phyloP scores from a whole-genome alignment of 2,329 filamentous ascomycete species.

The Neofusicoccum kwambonambiense region DNA sequence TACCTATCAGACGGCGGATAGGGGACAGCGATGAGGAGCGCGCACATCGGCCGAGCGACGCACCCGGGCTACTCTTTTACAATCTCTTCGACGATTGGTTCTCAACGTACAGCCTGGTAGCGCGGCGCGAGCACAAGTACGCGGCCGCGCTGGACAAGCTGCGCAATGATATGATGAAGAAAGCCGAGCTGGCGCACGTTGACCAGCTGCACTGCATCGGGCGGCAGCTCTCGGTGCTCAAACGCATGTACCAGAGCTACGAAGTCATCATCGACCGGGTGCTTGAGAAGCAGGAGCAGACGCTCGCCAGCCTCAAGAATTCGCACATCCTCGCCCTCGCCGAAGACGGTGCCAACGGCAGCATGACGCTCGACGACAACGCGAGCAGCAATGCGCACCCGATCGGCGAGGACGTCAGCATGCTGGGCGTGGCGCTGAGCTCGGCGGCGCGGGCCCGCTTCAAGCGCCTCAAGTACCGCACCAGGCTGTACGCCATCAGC shows the following conservation, averaged over 20 bases:
- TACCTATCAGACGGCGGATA: slow-evolving; percentile 47
- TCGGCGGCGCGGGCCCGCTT: slow-evolving; percentile 58
- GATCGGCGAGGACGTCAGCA: slow-evolving; percentile 30
- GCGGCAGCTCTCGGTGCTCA: slow-evolving; percentile 59
- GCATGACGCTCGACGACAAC: slow-evolving; percentile 32
- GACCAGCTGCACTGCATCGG: slow-evolving; percentile 59
- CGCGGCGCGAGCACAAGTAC: slow-evolving; percentile 47
- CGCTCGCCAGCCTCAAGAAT: slow-evolving; percentile 45
- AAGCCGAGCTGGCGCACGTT: slow-evolving; percentile 46
- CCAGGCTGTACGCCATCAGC: slow-evolving; percentile 60
- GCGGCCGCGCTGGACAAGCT: slow-evolving; percentile 50
- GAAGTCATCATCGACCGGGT: slow-evolving; percentile 60
- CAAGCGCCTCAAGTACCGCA: slow-evolving; percentile 57
- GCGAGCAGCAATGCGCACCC: slow-evolving; percentile 23
- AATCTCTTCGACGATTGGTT: slow-evolving; percentile 67
- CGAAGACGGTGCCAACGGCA: slow-evolving; percentile 25
- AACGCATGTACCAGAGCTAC: slow-evolving; percentile 62
- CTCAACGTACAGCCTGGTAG: slow-evolving; percentile 58
- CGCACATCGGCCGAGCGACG: slow-evolving; percentile 50
- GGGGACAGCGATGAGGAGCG: slow-evolving; percentile 47
- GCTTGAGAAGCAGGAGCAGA: slow-evolving; percentile 46
- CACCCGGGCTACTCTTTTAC: slow-evolving; percentile 62
- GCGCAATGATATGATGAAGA: slow-evolving; percentile 55
- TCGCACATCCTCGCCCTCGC: slow-evolving; percentile 33
- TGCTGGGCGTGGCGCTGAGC: slow-evolving; percentile 46